Evolutionary conservation across 192 early-diverging fungal genomes (phyloP).

Genomic region (Phycomyces nitens): DNA sequence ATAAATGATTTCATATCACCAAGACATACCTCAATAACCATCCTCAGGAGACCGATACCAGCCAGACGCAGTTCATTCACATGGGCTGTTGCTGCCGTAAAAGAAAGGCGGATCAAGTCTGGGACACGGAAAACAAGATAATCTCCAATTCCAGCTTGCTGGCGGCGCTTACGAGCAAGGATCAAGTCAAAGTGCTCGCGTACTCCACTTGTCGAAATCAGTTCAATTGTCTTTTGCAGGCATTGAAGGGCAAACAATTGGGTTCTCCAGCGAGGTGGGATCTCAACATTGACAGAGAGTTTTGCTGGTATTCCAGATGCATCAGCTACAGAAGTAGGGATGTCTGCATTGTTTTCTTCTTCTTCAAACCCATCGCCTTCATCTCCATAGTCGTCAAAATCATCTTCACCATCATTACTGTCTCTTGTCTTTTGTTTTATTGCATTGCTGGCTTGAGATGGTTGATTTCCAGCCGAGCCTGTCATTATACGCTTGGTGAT

Average conservation of each 20-base stretch:
- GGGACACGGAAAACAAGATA: constrained; percentile 73
- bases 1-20: background rate
- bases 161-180: constrained; percentile 50
- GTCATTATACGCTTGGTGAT: constrained; percentile 77
- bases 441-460: constrained; percentile 15
- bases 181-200: constrained; percentile 69
- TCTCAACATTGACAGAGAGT: constrained; percentile 35
- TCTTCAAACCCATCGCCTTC: constrained; percentile 38
- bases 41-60: constrained; percentile 77
- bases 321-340: constrained; percentile 33
- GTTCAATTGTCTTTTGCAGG: constrained; percentile 61
- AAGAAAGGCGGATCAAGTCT: constrained; percentile 88
- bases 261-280: constrained; percentile 71
- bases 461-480: constrained; percentile 6
- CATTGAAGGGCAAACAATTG: constrained; percentile 78
- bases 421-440: constrained; percentile 20
- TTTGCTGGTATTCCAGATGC: constrained; percentile 25
- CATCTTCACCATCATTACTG: constrained; percentile 8
- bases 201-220: constrained; percentile 52
- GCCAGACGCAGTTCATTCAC: constrained; percentile 71
- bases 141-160: constrained; percentile 55
- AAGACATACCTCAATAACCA: constrained; percentile 59
- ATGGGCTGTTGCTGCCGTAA: constrained; percentile 78
- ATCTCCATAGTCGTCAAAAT: constrained; percentile 33
- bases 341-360: constrained; percentile 33